Evolutionary conservation across 257 asterid species (phyloP).

Genomic region (Solanum phureja): DNA sequence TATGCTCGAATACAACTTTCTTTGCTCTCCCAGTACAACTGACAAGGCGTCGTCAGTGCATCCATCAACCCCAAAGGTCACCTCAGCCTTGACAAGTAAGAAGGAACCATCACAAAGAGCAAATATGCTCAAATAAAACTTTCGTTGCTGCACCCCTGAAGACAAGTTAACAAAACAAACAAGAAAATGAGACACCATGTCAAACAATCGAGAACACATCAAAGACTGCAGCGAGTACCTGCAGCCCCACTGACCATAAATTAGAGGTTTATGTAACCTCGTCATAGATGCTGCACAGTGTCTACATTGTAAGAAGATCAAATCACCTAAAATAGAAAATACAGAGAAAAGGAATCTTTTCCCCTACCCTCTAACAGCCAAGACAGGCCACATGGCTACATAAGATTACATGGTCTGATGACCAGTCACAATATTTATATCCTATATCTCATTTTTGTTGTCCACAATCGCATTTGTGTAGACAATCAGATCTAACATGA

Average conservation of each 20-base stretch:
- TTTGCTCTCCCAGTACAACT: slow-evolving; percentile 37
- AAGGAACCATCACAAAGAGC: slow-evolving; percentile 15
- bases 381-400: neutral
- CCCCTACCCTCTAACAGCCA: neutral
- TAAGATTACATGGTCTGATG: neutral
- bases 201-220: neutral
- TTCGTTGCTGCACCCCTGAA: slow-evolving; percentile 41
- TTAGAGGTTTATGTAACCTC: slow-evolving; percentile 41
- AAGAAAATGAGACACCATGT: slow-evolving; percentile 24
- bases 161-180: slow-evolving; percentile 25
- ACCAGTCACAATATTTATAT: neutral
- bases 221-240: slow-evolving; percentile 36
- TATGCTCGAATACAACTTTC: neutral
- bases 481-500: slow-evolving; percentile 19
- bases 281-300: slow-evolving; percentile 29
- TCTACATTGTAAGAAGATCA: slow-evolving; percentile 24
- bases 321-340: slow-evolving; percentile 8
- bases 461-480: slow-evolving; percentile 22
- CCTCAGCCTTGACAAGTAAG: slow-evolving; percentile 28
- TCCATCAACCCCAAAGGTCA: slow-evolving; percentile 44
- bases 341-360: neutral
- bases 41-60: slow-evolving; percentile 69
- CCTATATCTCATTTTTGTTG: slow-evolving; percentile 19
- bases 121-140: slow-evolving; percentile 13
- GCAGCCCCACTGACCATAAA: slow-evolving; percentile 36